Evolutionary conservation across 129 eudicot genomes (phyloP).

Genomic region (Pittosporum tobira): DNA sequence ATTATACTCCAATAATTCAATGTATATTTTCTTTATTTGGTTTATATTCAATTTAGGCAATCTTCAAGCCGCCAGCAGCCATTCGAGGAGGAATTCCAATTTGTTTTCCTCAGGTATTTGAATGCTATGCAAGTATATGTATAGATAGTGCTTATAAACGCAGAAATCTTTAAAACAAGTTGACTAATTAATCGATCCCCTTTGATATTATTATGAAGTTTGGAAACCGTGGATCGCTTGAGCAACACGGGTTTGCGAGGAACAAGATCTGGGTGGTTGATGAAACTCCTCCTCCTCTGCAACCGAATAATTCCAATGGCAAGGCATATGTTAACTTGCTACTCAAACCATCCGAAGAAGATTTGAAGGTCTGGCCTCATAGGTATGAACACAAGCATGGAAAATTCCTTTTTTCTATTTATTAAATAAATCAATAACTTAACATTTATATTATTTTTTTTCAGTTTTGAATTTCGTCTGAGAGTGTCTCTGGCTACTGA

Average conservation of each 20-base stretch:
- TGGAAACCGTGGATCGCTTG: slow-evolving; percentile 66
- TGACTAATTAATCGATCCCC: neutral
- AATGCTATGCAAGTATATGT: neutral
- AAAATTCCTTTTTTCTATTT: neutral
- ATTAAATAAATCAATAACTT: neutral
- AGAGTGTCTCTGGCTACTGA: slow-evolving; percentile 58
- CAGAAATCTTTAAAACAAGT: neutral
- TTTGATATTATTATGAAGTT: slow-evolving; percentile 37
- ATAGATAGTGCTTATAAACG: slow-evolving; percentile 4
- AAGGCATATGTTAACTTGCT: slow-evolving; percentile 53
- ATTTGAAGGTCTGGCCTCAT: slow-evolving; percentile 79
- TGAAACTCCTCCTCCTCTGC: slow-evolving; percentile 61
- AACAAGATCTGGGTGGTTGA: slow-evolving; percentile 73
- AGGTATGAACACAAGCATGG: slow-evolving; percentile 28
- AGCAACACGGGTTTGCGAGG: slow-evolving; percentile 93
- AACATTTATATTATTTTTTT: slow-evolving; percentile 3
- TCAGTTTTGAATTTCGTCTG: slow-evolving; percentile 75
- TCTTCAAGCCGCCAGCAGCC: slow-evolving; percentile 52
- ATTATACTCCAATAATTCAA: neutral
- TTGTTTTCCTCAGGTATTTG: slow-evolving; percentile 85
- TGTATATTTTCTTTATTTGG: neutral
- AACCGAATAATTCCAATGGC: slow-evolving; percentile 32
- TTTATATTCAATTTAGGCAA: slow-evolving; percentile 42
- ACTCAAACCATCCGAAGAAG: slow-evolving; percentile 76
- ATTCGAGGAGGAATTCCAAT: slow-evolving; percentile 92